Conservation (phyloP, 1,284 basidiomycete genomes). For the Irpex sp. region DNA sequence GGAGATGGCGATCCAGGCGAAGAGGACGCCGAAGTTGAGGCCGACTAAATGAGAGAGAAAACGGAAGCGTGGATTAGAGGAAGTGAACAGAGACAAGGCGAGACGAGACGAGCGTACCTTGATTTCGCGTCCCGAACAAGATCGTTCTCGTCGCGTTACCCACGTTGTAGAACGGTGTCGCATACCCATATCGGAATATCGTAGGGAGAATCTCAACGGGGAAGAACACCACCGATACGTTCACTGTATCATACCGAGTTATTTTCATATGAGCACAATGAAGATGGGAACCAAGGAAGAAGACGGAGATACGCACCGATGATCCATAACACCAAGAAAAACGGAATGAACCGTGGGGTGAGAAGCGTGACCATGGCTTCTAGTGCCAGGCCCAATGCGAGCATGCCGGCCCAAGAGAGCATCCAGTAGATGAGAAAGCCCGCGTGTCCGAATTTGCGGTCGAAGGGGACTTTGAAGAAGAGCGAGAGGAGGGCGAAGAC, state of each 20-base stretch:
- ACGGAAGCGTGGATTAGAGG: background rate
- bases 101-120: constrained; percentile 32
- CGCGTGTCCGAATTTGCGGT: constrained; percentile 42
- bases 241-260: constrained; percentile 35
- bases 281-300: too few relatives aligned
- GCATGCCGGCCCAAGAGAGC: constrained; percentile 55
- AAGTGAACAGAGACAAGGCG: background rate
- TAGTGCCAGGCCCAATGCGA: constrained; percentile 45
- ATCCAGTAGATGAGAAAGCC: constrained; percentile 80
- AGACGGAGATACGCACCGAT: constrained; percentile 41
- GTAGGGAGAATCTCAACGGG: constrained; percentile 68
- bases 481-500: constrained; percentile 59
- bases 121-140: constrained; percentile 66
- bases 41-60: constrained; percentile 39
- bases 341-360: constrained; percentile 48
- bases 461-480: constrained; percentile 63
- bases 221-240: constrained; percentile 62
- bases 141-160: constrained; percentile 57
- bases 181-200: constrained; percentile 67
- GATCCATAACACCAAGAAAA: constrained; percentile 58
- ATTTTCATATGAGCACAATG: background rate
- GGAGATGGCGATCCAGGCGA: constrained; percentile 52
- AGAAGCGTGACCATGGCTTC: constrained; percentile 60
- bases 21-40: constrained; percentile 54
- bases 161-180: constrained; percentile 72